Conservation (phyloP, 768 basidiomycete genomes). For the Tricholoma terreum region DNA sequence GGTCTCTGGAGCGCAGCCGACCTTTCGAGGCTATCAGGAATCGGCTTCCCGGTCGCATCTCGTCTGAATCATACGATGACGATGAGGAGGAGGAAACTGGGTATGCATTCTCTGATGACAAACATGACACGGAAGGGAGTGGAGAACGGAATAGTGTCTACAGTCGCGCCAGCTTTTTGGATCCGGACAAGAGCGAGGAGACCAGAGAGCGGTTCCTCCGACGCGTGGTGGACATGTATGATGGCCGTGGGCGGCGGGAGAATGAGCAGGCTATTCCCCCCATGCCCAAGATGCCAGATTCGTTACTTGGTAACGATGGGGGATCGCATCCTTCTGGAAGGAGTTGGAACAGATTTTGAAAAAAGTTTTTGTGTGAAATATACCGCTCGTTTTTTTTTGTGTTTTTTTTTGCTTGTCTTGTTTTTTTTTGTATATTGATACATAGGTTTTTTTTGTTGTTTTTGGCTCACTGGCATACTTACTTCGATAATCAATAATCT, state of each 20-base stretch:
- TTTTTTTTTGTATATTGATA: neutral
- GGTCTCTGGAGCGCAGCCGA: constrained; percentile 27
- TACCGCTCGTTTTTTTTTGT: too few species aligned
- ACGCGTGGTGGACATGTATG: constrained; percentile 53
- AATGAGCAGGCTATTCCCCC: constrained; percentile 32
- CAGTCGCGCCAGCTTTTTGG: constrained; percentile 51
- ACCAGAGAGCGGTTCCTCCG: constrained; percentile 48
- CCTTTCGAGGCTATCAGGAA: constrained; percentile 22
- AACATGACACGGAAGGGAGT: constrained; percentile 22
- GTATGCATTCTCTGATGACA: constrained; percentile 13
- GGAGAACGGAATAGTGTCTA: constrained; percentile 39
- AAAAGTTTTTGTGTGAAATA: too few species aligned
- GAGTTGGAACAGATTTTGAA: constrained; percentile 31
- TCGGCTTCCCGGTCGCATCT: constrained; percentile 8
- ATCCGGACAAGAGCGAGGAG: constrained; percentile 48
- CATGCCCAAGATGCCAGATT: constrained; percentile 42
- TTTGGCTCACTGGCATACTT: too few species aligned
- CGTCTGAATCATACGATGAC: constrained; percentile 9
- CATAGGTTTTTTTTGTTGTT: too few species aligned
- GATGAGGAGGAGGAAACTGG: constrained; percentile 15
- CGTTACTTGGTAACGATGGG: constrained; percentile 17
- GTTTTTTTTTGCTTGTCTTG: neutral
- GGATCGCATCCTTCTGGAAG: constrained; percentile 14
- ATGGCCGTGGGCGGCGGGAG: constrained; percentile 33
- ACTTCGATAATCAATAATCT: too few species aligned